A percentile compares a stretch with the other conserved stretches of the same genome.
Conservation (phyloP, 2,329 filamentous ascomycete species). For the Xylaria sp. region DNA sequence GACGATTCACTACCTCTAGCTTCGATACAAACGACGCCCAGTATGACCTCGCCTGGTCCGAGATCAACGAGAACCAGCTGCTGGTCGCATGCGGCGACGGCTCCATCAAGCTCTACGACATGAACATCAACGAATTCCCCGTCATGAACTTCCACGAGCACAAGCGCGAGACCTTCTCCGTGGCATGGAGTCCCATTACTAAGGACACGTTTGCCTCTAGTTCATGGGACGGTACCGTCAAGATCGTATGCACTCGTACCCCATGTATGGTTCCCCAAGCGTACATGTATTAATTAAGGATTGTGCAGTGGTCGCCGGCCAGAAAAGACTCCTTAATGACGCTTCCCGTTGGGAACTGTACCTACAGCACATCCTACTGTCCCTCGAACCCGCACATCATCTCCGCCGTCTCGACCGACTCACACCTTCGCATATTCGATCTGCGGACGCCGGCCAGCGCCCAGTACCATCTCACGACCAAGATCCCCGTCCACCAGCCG, state of each 20-base stretch:
- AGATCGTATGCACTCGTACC: constrained; percentile 62
- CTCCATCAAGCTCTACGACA: constrained; percentile 91
- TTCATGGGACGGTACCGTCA: constrained; percentile 95
- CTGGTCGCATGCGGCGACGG: constrained; percentile 90
- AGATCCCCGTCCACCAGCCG: constrained; percentile 80
- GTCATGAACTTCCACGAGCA: constrained; percentile 93
- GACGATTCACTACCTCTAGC: constrained; percentile 52
- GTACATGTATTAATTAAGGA: constrained; percentile 4
- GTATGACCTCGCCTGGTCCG: constrained; percentile 94
- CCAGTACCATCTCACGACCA: constrained; percentile 81
- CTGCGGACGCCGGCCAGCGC: constrained; percentile 83
- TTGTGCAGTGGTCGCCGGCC: constrained; percentile 76
- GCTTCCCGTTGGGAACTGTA: constrained; percentile 88
- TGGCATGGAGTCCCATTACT: constrained; percentile 87
- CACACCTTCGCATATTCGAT: constrained; percentile 87
- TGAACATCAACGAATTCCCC: constrained; percentile 77
- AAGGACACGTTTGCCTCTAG: constrained; percentile 91
- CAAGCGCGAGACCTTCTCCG: constrained; percentile 87
- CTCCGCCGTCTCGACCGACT: constrained; percentile 87
- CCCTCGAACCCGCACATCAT: constrained; percentile 85
- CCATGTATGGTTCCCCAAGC: neutral
- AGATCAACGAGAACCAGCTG: constrained; percentile 94
- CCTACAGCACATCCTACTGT: constrained; percentile 89
- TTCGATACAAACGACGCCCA: constrained; percentile 98
- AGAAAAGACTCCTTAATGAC: constrained; percentile 76